Evolutionary conservation across 2,329 filamentous ascomycete species (phyloP), one percentile per base, ranked within the genome.

Genomic region (Pleurostoma richardsiae): DNA sequence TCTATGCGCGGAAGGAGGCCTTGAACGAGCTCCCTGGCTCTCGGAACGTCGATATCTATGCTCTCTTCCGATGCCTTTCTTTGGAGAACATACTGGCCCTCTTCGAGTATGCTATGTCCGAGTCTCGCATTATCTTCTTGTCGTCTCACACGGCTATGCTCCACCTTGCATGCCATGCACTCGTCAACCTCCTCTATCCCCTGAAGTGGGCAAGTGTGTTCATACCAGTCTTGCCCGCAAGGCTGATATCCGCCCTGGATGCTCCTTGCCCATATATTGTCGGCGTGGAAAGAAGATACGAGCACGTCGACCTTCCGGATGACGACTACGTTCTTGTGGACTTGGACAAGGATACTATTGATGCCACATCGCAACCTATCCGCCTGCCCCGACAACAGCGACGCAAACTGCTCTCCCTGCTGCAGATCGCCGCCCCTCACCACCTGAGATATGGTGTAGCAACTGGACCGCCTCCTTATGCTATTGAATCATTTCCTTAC

Each of bases 111-210:
- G 88, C 90, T 54, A 78, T 99, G 63, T 81, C 89, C 1, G 94
- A 99, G 70, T 94, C 91, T 40, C 87, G 92, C 49, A 96, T 99
- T 66, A 96, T 99, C 61, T 85, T 99, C 54, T 76, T 97, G 26
- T 97, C 94, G 6, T 96, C 91, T 2, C 91, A 99, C 64, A 94
- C 92, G 2, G 86, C 90, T 43, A 97, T 99, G 94, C 77, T 99
- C 48, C 90, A 97, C 60, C 79, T 97, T 40, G 92, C 90, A 33
- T 95, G 88, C 58, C 85, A 90, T 64, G 90, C 92, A n/a, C 72
- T 97, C 48, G 80, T 82, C 30, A 91, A 85, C 63, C 72, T 97
- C 36, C 71, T 99, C 26, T 99, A 96, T 63, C 92, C 91, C 6
- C 72, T 97, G 44, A 87, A 90, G 53, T 97, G 94, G 92, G 82